phyloP scores from a whole-genome alignment of 2,329 filamentous ascomycete species.

The Alternaria brassicae region DNA sequence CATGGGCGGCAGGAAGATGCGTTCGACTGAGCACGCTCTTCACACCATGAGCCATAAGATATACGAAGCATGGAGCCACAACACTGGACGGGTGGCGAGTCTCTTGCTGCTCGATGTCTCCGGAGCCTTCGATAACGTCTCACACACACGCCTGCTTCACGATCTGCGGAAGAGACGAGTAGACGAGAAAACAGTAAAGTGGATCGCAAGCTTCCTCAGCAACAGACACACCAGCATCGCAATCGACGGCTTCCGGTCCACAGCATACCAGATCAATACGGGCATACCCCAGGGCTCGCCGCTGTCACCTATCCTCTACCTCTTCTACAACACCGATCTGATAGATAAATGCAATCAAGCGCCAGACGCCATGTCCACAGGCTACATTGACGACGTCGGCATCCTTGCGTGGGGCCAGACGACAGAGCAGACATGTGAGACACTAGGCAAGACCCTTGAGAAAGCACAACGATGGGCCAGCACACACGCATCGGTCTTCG shows the following conservation, averaged over 20 bases:
- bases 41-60: constrained; percentile 36
- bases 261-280: constrained; percentile 21
- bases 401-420: constrained; percentile 25
- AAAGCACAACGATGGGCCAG: constrained; percentile 30
- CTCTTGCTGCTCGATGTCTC: constrained; percentile 44
- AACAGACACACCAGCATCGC: constrained; percentile 22
- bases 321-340: constrained; percentile 45
- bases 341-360: constrained; percentile 28
- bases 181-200: constrained; percentile 24
- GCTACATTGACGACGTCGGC: constrained; percentile 35
- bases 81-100: constrained; percentile 28
- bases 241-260: constrained; percentile 22
- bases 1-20: constrained; percentile 34
- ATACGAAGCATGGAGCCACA: constrained; percentile 27
- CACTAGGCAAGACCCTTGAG: constrained; percentile 19
- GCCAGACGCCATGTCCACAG: constrained; percentile 17
- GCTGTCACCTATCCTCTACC: constrained; percentile 43
- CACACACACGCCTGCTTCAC: constrained; percentile 30
- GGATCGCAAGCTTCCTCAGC: constrained; percentile 28
- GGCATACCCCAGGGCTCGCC: constrained; percentile 42
- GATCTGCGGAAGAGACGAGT: constrained; percentile 24
- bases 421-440: constrained; percentile 26
- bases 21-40: constrained; percentile 36
- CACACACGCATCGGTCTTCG: constrained; percentile 36
- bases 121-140: constrained; percentile 41